These are phyloP conservation scores for Malassezia vespertilionis DNA, from an alignment of 1,284 basidiomycete species.

Conservation along the genomic window DNA sequence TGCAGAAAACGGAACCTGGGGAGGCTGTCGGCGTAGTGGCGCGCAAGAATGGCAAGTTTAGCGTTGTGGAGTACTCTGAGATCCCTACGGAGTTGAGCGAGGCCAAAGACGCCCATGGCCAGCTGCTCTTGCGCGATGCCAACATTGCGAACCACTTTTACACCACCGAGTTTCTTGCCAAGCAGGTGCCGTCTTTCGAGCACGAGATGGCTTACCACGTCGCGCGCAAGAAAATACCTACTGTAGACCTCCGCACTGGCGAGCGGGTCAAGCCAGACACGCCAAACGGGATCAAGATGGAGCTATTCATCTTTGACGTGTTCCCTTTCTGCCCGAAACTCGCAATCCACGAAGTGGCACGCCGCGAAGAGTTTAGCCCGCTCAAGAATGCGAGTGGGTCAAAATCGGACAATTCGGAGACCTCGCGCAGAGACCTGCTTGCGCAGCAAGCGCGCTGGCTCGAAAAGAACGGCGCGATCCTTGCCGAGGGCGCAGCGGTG, in stretches of 20 bases:
- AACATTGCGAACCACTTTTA: constrained; percentile 99
- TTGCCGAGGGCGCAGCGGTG: constrained; percentile 64
- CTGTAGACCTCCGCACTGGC: constrained; percentile 53
- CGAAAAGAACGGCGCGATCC: constrained; percentile 62
- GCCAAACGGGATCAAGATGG: constrained; percentile 99
- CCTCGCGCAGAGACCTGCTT: constrained; percentile 76
- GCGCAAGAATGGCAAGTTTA: constrained; percentile 65
- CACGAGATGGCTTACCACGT: constrained; percentile 88
- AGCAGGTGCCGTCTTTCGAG: constrained; percentile 67
- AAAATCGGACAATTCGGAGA: constrained; percentile 82
- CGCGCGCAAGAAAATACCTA: constrained; percentile 91
- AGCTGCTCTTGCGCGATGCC: constrained; percentile 75
- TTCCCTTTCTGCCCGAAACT: constrained; percentile 76
- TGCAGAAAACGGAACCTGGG: constrained; percentile 71
- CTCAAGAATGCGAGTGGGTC: constrained; percentile 94
- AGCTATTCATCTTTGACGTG: constrained; percentile 97
- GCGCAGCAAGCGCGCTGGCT: constrained; percentile 82
- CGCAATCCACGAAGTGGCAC: constrained; percentile 75
- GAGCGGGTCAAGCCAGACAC: constrained; percentile 62
- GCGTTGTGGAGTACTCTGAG: constrained; percentile 96
- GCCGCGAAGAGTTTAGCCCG: constrained; percentile 85
- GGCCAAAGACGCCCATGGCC: constrained; percentile 57
- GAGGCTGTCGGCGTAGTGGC: constrained; percentile 95
- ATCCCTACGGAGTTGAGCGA: constrained; percentile 78
- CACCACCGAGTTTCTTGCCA: constrained; percentile 71